Evolutionary conservation across 2,329 filamentous ascomycete genomes (phyloP).

Genomic region (Lasiodiplodia gonubiensis): DNA sequence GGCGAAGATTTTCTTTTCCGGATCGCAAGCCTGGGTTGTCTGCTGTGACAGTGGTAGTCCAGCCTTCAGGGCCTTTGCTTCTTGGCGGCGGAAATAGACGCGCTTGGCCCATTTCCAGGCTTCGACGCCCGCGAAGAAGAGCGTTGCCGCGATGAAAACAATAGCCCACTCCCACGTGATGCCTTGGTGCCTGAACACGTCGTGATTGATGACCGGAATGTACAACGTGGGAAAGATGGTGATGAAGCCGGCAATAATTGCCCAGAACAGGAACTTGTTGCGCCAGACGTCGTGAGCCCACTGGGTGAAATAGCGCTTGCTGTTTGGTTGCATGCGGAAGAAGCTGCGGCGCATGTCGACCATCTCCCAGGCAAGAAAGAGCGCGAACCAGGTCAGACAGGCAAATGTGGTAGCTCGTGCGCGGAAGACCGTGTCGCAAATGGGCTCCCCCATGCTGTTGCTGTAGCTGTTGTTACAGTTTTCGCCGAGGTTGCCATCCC

Average conservation of each 20-base stretch:
- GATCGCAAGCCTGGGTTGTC: not conserved
- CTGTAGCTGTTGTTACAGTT: constrained; percentile 65
- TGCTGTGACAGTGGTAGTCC: not conserved
- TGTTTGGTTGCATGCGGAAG: constrained; percentile 55
- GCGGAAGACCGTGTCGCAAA: constrained; percentile 67
- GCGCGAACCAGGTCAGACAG: constrained; percentile 51
- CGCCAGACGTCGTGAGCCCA: constrained; percentile 72
- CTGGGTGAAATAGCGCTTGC: constrained; percentile 44
- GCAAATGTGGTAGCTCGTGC: constrained; percentile 54
- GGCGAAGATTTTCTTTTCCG: not conserved
- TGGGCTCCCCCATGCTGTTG: constrained; percentile 36
- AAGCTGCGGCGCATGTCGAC: constrained; percentile 53
- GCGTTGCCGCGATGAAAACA: constrained; percentile 63
- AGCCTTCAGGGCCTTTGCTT: not conserved
- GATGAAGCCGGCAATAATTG: constrained; percentile 51
- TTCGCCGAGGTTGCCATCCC: constrained; percentile 64
- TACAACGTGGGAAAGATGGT: constrained; percentile 60
- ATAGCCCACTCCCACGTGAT: constrained; percentile 75
- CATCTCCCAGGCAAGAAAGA: constrained; percentile 56
- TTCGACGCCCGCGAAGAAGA: constrained; percentile 71
- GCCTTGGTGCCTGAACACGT: constrained; percentile 69
- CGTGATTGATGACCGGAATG: constrained; percentile 69
- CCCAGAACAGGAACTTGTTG: constrained; percentile 67
- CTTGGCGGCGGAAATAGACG: constrained; percentile 39
- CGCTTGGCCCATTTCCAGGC: constrained; percentile 72